phyloP scores from a whole-genome alignment of 768 basidiomycete species.

The Macrocybe gigantea region DNA sequence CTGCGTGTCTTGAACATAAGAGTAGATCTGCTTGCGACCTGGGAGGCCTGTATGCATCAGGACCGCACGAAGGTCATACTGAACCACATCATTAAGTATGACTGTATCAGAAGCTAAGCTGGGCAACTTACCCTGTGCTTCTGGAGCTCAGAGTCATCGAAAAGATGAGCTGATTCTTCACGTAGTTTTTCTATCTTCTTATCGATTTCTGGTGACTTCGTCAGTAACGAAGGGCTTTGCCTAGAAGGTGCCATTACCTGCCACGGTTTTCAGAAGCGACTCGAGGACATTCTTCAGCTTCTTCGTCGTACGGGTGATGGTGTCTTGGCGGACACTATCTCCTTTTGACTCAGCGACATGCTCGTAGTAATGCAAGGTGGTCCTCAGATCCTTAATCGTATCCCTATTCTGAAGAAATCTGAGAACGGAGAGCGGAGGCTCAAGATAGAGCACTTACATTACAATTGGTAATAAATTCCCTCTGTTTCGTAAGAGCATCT shows the following conservation, averaged over 20 bases:
- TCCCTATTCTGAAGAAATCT: conserved; percentile 47
- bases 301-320: conserved; percentile 34
- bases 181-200: conserved; percentile 39
- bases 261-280: conserved; percentile 45
- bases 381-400: conserved; percentile 52
- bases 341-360: conserved; percentile 47
- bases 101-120: background rate
- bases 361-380: conserved; percentile 68
- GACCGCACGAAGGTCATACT: conserved; percentile 82
- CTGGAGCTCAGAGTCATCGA: conserved; percentile 63
- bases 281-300: conserved; percentile 51
- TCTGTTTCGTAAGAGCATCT: conserved; percentile 36
- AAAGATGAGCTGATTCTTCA: conserved; percentile 36
- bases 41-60: conserved; percentile 74
- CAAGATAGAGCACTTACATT: conserved; percentile 40
- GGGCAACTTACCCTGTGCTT: conserved; percentile 37
- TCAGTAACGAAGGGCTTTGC: background rate
- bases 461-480: conserved; percentile 40
- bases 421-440: background rate
- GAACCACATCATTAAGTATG: background rate
- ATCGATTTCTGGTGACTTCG: conserved; percentile 42
- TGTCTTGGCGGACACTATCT: conserved; percentile 38
- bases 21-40: conserved; percentile 73
- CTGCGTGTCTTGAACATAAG: conserved; percentile 61
- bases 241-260: conserved; percentile 30